These are phyloP conservation scores for Podila epigama DNA, from an alignment of 192 early-diverging fungal species.

Conservation along the genomic window DNA sequence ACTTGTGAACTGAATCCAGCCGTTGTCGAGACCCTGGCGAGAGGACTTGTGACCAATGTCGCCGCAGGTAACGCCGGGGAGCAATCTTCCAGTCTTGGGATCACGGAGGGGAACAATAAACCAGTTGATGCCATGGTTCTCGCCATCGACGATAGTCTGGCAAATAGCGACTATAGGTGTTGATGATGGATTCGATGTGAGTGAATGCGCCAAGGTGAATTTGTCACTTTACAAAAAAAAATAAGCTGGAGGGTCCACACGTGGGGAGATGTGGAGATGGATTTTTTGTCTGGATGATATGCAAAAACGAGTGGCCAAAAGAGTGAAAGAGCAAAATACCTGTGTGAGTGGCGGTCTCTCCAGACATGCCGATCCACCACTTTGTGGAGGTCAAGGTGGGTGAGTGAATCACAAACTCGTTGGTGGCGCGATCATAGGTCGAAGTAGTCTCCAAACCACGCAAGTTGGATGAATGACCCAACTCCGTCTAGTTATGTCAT, in stretches of 20 bases:
- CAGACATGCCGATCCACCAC: conserved; percentile 75
- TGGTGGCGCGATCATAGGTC: conserved; percentile 62
- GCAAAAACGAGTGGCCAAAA: too few species aligned
- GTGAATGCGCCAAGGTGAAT: too few species aligned
- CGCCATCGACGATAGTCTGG: conserved; percentile 62
- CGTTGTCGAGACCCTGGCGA: conserved; percentile 67
- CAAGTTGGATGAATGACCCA: conserved; percentile 67
- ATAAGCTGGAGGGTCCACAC: neutral
- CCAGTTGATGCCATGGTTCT: conserved; percentile 66
- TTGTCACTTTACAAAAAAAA: too few species aligned
- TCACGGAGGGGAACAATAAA: conserved; percentile 68
- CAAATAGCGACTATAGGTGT: conserved; percentile 55
- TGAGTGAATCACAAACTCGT: conserved; percentile 69
- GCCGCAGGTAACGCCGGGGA: conserved; percentile 60
- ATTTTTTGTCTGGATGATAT: too few species aligned
- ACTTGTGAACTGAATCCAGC: conserved; percentile 67
- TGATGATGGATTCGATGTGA: too few species aligned
- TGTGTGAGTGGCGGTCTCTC: conserved; percentile 71
- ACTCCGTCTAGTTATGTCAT: conserved; percentile 70
- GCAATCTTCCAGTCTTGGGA: conserved; percentile 48
- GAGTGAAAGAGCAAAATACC: too few species aligned
- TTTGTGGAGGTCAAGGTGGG: conserved; percentile 67
- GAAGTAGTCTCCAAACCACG: conserved; percentile 72
- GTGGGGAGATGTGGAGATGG: neutral
- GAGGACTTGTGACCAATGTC: conserved; percentile 66